These are phyloP conservation scores for Adiantum capillusveneris DNA, from an alignment of 75 land plant species.

Conservation along the genomic window DNA sequence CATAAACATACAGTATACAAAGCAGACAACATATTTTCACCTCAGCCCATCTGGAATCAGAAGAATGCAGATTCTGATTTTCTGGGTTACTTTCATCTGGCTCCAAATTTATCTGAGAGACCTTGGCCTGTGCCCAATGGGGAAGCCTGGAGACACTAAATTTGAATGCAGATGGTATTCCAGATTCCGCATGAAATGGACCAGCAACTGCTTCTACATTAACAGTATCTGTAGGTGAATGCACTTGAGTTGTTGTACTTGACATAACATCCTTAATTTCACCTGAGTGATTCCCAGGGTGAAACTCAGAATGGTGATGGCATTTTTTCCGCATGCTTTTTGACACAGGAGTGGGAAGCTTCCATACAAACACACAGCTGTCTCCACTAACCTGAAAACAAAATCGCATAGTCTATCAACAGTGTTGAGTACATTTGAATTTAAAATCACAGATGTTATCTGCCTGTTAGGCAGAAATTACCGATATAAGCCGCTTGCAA, in stretches of 20 bases:
- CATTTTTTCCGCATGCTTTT: constrained; percentile 43
- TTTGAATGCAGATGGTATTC: constrained; percentile 25
- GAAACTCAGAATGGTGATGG: constrained; percentile 14
- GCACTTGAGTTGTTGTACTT: not conserved
- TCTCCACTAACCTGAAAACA: constrained; percentile 61
- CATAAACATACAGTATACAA: not conserved
- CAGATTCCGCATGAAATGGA: not conserved
- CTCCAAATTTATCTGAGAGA: not conserved
- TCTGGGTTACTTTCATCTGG: not conserved
- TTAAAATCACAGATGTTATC: too few species aligned
- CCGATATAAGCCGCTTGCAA: constrained; percentile 55
- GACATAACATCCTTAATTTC: not conserved
- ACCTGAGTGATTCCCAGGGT: not conserved
- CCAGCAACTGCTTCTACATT: not conserved
- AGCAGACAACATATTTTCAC: constrained; percentile 12
- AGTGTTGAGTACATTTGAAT: too few species aligned
- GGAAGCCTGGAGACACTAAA: constrained; percentile 65
- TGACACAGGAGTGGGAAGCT: constrained; percentile 40
- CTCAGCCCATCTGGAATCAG: constrained; percentile 30
- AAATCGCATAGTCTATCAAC: too few species aligned
- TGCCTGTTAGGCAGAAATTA: too few species aligned
- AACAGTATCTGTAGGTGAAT: not conserved
- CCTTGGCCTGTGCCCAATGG: constrained; percentile 49
- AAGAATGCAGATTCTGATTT: not conserved
- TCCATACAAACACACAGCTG: constrained; percentile 75